Conservation (phyloP, 2,329 filamentous ascomycete species). For the Colletotrichum sp. region DNA sequence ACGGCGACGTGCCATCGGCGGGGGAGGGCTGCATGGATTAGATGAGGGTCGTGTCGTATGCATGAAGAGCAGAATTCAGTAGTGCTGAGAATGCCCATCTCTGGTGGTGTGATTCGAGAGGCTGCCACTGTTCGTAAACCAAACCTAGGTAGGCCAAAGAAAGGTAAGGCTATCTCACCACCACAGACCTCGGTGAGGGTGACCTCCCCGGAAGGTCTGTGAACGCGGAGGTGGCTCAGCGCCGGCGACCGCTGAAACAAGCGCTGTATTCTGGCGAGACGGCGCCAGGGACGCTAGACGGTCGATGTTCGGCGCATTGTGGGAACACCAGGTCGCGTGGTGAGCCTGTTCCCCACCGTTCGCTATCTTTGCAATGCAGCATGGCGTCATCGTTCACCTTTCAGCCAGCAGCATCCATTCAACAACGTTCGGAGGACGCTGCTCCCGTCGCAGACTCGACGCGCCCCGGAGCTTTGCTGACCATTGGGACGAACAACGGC, state of each 20-base stretch:
- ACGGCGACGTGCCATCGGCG: neutral
- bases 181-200: neutral
- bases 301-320: neutral
- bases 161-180: neutral
- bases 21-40: neutral
- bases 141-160: neutral
- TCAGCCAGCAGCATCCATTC: neutral
- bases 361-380: neutral
- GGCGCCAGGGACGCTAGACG: neutral
- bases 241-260: constrained; percentile 6
- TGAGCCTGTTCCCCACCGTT: neutral
- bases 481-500: neutral
- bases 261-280: constrained; percentile 1
- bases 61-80: neutral
- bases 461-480: neutral
- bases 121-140: neutral
- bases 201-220: neutral
- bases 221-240: neutral
- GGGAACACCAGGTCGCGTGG: neutral
- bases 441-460: neutral
- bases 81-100: neutral
- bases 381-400: constrained; percentile 13
- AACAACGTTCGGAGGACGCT: neutral
- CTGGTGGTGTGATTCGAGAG: neutral
- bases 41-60: neutral